These are phyloP conservation scores for Arthrobotrys conoides DNA, from an alignment of 2,329 filamentous ascomycete genomes.

Conservation along the genomic window DNA sequence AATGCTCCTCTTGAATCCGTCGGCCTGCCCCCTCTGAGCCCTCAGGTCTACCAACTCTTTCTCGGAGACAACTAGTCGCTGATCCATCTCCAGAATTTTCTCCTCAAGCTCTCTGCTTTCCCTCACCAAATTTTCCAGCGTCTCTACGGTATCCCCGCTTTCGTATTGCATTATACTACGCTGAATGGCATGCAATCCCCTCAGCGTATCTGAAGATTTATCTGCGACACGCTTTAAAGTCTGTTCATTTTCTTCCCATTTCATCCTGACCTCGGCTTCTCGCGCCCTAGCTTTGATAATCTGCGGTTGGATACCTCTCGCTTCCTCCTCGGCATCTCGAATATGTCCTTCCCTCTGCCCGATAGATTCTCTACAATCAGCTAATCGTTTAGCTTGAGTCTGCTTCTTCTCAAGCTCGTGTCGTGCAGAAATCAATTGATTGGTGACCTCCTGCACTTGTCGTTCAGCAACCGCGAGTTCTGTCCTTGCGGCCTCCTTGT, in stretches of 20 bases:
- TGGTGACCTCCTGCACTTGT: constrained; percentile 76
- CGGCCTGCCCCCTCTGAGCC: constrained; percentile 72
- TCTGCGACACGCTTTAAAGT: constrained; percentile 79
- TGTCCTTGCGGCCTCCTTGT: constrained; percentile 69
- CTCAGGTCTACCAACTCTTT: constrained; percentile 38
- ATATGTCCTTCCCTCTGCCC: constrained; percentile 60
- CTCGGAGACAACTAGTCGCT: constrained; percentile 17
- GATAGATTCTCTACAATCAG: constrained; percentile 45
- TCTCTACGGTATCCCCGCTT: constrained; percentile 44
- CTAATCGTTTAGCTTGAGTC: constrained; percentile 45
- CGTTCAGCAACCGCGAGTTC: constrained; percentile 61
- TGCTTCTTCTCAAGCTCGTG: constrained; percentile 85
- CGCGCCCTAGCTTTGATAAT: constrained; percentile 81
- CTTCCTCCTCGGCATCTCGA: constrained; percentile 79
- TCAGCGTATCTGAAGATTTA: constrained; percentile 79
- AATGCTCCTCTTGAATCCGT: constrained; percentile 87
- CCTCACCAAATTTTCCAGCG: constrained; percentile 44
- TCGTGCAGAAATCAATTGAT: constrained; percentile 78
- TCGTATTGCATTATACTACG: constrained; percentile 84
- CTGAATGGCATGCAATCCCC: constrained; percentile 81
- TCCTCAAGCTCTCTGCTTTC: constrained; percentile 50
- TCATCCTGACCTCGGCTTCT: constrained; percentile 81
- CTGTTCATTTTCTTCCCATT: constrained; percentile 80
- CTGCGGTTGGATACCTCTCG: constrained; percentile 81
- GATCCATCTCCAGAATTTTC: constrained; percentile 39